Evolutionary conservation across 495 filamentous ascomycete species (phyloP).

Genomic region (Penicillium subrubescens): DNA sequence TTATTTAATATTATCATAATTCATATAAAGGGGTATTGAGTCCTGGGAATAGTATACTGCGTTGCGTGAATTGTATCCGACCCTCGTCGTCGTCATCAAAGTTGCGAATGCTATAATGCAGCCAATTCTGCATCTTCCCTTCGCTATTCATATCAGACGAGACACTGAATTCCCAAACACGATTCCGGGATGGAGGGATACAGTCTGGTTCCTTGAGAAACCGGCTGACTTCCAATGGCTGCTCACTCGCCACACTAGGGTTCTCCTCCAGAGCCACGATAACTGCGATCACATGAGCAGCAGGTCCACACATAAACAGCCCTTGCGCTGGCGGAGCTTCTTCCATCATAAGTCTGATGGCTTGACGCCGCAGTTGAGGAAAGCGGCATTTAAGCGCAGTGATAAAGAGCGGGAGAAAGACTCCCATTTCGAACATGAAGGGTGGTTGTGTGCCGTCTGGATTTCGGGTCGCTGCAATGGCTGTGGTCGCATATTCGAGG

Average conservation of each 20-base stretch:
- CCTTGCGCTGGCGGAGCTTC: conserved; percentile 31
- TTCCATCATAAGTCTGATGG: conserved; percentile 36
- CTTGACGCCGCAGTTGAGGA: conserved; percentile 45
- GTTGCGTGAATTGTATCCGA: conserved; percentile 6
- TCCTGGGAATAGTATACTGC: conserved; percentile 9
- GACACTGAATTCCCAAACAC: conserved; percentile 18
- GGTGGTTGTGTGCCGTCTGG: conserved; percentile 22
- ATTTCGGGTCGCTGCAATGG: conserved; percentile 21
- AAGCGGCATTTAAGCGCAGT: conserved; percentile 51
- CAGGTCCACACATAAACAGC: conserved; percentile 27
- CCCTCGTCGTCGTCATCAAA: conserved; percentile 13
- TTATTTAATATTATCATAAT: neutral
- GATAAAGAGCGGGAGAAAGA: conserved; percentile 53
- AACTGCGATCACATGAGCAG: conserved; percentile 15
- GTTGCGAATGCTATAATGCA: conserved; percentile 12
- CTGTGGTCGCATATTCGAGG: conserved; percentile 21
- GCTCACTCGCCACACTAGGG: neutral
- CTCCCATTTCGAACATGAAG: conserved; percentile 55
- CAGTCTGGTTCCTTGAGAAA: conserved; percentile 6
- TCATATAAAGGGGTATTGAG: neutral
- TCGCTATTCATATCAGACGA: conserved; percentile 12
- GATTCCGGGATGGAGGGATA: conserved; percentile 10
- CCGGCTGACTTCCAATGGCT: neutral
- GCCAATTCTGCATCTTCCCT: conserved; percentile 10
- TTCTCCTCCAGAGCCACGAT: conserved; percentile 21